Evolutionary conservation across 345 rosid genomes (phyloP), one percentile per base, ranked within the genome.

Genomic region (Pugionium cornutum): DNA sequence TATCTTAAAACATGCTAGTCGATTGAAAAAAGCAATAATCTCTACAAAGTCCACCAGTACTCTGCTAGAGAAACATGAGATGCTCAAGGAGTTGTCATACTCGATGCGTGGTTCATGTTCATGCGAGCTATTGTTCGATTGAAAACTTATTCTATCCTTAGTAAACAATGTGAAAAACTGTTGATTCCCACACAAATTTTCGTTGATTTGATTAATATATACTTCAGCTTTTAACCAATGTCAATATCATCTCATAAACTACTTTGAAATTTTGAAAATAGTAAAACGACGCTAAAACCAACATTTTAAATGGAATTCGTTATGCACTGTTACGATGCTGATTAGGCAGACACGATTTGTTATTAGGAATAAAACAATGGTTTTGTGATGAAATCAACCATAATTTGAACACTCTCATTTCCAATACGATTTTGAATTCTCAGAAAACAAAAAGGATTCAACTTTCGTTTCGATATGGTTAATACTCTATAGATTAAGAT

Each of bases 41-140:
- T 41, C 76, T 49, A 46, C 70, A 7, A 64, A 57, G 26, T 33
- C 53, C 36, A 42, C 42, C 49, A 41, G 59, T 57, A 42, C 28
- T 64, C 60, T 72, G 53, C 29, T 4, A 2, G 76, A 72, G 70
- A 72, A 64, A 64, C 76, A 72, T 48, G 76, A 72, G 60, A 72
- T 72, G 70, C 76, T 72, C 70, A 72, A 72, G 70, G 53, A 64
- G 9, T 64, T 72, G 57, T 56, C 76, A 41, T 56, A 41, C 31
- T 39, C 48, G 27, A 40, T 60, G 9, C 70, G 70, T 35, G 76
- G 76, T 64, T 72, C 76, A n/a, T 49, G 60, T 50, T 1, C 29
- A 28, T 72, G 76, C 36, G 32, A 64, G 53, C 76, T 72, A 60
- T 42, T 64, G 40, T 72, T 72, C 53, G 69, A 70, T 57, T 70